These are phyloP conservation scores for Serpula lacrymans DNA, from an alignment of 768 basidiomycete species.

Conservation along the genomic window DNA sequence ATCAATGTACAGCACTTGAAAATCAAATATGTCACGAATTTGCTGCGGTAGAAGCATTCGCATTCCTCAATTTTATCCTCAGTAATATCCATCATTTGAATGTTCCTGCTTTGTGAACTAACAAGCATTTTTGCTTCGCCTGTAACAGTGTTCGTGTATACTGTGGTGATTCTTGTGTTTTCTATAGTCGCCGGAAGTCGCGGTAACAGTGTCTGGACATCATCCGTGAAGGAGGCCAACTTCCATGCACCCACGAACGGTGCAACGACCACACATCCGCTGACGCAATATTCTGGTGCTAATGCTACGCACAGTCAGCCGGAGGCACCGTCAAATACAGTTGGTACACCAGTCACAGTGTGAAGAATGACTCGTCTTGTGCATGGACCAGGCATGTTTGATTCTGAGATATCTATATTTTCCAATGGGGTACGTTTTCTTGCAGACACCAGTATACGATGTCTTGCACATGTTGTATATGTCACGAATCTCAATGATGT, in stretches of 20 bases:
- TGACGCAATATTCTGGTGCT: slow-evolving; percentile 13
- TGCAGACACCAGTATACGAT: no score
- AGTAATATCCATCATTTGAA: no score
- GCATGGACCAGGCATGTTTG: no score
- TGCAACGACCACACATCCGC: slow-evolving; percentile 9
- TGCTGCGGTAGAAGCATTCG: slow-evolving; percentile 31
- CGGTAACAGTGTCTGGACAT: slow-evolving; percentile 30
- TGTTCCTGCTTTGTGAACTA: slow-evolving; percentile 1
- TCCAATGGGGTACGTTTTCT: no score
- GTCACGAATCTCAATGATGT: no score
- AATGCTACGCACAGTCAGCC: slow-evolving; percentile 4
- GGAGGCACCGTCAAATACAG: background rate
- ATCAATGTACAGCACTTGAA: no score
- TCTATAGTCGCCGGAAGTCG: slow-evolving; percentile 22
- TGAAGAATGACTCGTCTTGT: no score
- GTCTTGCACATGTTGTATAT: no score
- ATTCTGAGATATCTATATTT: no score
- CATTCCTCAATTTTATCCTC: slow-evolving; percentile 34
- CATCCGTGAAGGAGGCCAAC: slow-evolving; percentile 26
- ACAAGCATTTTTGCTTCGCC: background rate
- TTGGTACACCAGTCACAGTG: no score
- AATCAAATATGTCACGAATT: slow-evolving; percentile 23
- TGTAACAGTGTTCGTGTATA: slow-evolving; percentile 31
- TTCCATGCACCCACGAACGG: slow-evolving; percentile 14
- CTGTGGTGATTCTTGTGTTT: slow-evolving; percentile 18